A percentile compares a stretch with the other conserved stretches of the same genome.
Evolutionary conservation across 345 rosid species (phyloP).

Genomic region (Punica granatum): DNA sequence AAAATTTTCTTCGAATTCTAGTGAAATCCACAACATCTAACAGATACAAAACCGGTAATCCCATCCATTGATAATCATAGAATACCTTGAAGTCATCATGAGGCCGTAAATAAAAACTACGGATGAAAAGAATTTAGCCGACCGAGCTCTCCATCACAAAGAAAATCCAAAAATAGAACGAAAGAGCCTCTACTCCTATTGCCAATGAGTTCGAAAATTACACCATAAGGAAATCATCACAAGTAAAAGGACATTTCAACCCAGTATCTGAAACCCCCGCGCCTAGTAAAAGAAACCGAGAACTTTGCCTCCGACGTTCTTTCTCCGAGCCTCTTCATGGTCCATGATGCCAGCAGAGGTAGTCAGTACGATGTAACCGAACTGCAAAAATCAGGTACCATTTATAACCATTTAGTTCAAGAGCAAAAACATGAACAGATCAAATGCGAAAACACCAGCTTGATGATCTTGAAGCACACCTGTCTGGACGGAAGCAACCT

Average conservation of each 20-base stretch:
- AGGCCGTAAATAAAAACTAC: no score
- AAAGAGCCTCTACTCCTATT: background rate
- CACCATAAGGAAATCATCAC: background rate
- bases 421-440: background rate
- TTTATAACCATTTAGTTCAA: background rate
- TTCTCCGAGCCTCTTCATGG: slow-evolving; percentile 48
- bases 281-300: slow-evolving; percentile 41
- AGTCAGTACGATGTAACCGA: slow-evolving; percentile 43
- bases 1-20: no score
- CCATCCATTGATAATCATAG: background rate
- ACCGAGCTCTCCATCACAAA: background rate
- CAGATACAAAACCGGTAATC: background rate
- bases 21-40: no score
- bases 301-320: slow-evolving; percentile 47
- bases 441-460: background rate
- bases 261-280: background rate
- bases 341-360: slow-evolving; percentile 51
- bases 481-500: slow-evolving; percentile 48
- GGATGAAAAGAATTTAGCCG: no score
- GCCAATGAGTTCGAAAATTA: background rate
- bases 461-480: slow-evolving; percentile 16
- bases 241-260: background rate
- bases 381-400: slow-evolving; percentile 21
- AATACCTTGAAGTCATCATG: background rate
- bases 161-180: background rate